A percentile compares a stretch with the other conserved stretches of the same genome.
These are phyloP conservation scores for Penicillium parvum DNA, from an alignment of 495 filamentous ascomycete genomes.

Conservation along the genomic window DNA sequence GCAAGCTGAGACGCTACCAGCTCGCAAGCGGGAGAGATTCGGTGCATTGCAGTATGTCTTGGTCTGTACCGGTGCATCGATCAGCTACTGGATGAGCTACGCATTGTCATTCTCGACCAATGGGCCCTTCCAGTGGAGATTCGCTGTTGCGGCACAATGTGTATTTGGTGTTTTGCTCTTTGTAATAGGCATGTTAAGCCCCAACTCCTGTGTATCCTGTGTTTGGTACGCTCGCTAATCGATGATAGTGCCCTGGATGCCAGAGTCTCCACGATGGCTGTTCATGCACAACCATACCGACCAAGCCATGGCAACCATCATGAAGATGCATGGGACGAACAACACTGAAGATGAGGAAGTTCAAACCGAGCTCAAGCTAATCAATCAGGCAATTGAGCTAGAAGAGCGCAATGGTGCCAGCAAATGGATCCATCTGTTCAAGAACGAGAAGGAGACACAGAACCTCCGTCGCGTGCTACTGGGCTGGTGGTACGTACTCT, in stretches of 20 bases:
- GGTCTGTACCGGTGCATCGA: not conserved
- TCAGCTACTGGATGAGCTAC: constrained; percentile 5
- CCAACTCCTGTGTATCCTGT: not conserved
- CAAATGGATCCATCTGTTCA: constrained; percentile 4
- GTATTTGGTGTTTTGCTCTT: not conserved
- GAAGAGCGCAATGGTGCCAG: constrained; percentile 7
- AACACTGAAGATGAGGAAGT: constrained; percentile 1
- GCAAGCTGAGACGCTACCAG: constrained; percentile 61
- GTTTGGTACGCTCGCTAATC: not conserved
- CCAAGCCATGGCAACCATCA: not conserved
- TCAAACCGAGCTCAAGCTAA: not conserved
- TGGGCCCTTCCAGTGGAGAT: not conserved
- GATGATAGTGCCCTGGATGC: constrained; percentile 1
- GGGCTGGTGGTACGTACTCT: not conserved
- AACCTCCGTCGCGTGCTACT: not conserved
- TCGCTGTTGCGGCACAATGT: not conserved
- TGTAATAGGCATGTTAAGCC: not conserved
- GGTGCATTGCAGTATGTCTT: constrained; percentile 2
- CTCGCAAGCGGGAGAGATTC: not conserved
- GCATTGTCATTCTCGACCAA: not conserved
- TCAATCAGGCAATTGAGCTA: constrained; percentile 3
- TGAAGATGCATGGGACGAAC: not conserved
- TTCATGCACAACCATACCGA: constrained; percentile 2
- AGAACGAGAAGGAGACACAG: constrained; percentile 5
- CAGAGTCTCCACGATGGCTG: constrained; percentile 9